These are phyloP conservation scores for Microstegium vimineum DNA, from an alignment of 176 grass and related monocot species.

Conservation along the genomic window DNA sequence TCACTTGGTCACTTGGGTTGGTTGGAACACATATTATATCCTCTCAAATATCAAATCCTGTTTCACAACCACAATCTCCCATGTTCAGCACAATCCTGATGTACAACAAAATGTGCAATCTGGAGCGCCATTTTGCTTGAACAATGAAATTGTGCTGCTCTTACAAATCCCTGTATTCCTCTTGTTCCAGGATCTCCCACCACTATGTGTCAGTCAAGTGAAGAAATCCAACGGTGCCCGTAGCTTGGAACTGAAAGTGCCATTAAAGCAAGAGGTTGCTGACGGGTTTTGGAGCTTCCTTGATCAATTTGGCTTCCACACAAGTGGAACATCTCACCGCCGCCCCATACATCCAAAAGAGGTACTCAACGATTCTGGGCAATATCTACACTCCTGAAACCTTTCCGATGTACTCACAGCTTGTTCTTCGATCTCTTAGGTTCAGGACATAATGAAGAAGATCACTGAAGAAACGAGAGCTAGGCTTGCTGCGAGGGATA, in stretches of 20 bases:
- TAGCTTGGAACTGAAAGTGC: conserved; percentile 33
- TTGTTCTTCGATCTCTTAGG: conserved; percentile 40
- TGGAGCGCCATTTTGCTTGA: not conserved
- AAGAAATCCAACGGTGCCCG: conserved; percentile 24
- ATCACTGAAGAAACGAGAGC: conserved; percentile 45
- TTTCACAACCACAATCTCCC: not conserved
- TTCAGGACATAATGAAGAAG: conserved; percentile 48
- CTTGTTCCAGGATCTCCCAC: conserved; percentile 29
- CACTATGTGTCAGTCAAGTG: conserved; percentile 8
- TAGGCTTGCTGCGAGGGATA: conserved; percentile 47
- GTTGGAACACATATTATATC: not conserved
- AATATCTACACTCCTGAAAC: not conserved
- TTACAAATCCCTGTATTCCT: not conserved
- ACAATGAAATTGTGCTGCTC: not conserved
- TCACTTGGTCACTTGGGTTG: not conserved
- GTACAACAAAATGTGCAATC: not conserved
- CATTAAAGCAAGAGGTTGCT: conserved; percentile 12
- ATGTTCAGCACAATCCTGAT: not conserved
- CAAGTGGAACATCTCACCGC: not conserved
- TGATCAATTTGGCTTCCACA: conserved; percentile 31
- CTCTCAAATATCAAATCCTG: not conserved
- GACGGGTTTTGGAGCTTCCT: conserved; percentile 40
- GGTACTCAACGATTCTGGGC: conserved; percentile 11
- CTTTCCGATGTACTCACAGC: not conserved
- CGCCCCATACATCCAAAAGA: conserved; percentile 32